phyloP scores from a whole-genome alignment of 257 asterid species.

The Solanum medicagineum region DNA sequence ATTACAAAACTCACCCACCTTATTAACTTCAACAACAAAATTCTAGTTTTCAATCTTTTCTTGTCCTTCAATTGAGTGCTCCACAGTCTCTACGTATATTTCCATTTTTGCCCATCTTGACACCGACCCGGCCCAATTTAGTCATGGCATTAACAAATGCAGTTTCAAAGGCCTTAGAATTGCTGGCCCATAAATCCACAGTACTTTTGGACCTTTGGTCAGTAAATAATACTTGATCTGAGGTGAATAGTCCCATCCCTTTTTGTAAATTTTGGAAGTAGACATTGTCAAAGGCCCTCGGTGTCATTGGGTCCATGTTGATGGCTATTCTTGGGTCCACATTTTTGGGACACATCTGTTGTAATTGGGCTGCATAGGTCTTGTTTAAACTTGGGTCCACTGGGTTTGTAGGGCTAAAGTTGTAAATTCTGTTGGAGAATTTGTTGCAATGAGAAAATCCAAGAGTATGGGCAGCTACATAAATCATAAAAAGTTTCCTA shows the following conservation, averaged over 20 bases:
- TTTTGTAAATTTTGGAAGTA: slow-evolving; percentile 45
- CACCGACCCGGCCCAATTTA: slow-evolving; percentile 73
- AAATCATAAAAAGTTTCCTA: background rate
- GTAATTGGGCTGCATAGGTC: slow-evolving; percentile 39
- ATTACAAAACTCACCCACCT: background rate
- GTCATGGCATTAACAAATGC: slow-evolving; percentile 51
- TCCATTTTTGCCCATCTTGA: slow-evolving; percentile 45
- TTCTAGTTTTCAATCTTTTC: background rate
- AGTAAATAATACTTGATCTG: slow-evolving; percentile 69
- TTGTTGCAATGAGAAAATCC: slow-evolving; percentile 81
- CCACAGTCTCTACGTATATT: slow-evolving; percentile 76
- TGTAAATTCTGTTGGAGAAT: slow-evolving; percentile 55
- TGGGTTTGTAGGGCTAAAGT: slow-evolving; percentile 34
- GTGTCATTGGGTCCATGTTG: slow-evolving; percentile 71
- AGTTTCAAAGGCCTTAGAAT: slow-evolving; percentile 21
- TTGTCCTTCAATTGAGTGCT: slow-evolving; percentile 28
- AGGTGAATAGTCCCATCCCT: slow-evolving; percentile 71
- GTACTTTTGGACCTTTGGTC: slow-evolving; percentile 40
- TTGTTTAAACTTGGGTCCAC: slow-evolving; percentile 65
- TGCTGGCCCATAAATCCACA: slow-evolving; percentile 44
- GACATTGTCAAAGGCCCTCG: slow-evolving; percentile 49
- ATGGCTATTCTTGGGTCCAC: slow-evolving; percentile 53
- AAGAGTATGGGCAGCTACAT: slow-evolving; percentile 56
- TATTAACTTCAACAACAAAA: background rate
- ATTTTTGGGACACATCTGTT: slow-evolving; percentile 40